phyloP scores from a whole-genome alignment of 495 filamentous ascomycete species.

The Umbilicaria muhlenbergii region DNA sequence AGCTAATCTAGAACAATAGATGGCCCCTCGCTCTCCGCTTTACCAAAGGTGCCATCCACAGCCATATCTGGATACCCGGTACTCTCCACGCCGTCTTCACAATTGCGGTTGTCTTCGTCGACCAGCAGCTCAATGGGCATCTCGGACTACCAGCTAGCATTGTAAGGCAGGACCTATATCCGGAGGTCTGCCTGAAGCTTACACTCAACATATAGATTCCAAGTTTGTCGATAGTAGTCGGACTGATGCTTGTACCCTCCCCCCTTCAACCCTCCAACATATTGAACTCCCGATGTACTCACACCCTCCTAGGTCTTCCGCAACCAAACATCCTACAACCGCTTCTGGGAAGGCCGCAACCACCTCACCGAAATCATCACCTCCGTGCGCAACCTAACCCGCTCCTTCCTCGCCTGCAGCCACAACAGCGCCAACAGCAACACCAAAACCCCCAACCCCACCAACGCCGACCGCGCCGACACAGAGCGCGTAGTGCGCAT shows the following conservation, averaged over 20 bases:
- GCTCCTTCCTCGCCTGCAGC: slow-evolving; percentile 35
- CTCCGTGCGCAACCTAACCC: slow-evolving; percentile 44
- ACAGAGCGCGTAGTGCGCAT: slow-evolving; percentile 43
- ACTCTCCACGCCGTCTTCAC: slow-evolving; percentile 47
- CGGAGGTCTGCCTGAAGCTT: background rate
- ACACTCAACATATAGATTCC: slow-evolving; percentile 33
- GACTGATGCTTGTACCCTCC: slow-evolving; percentile 47
- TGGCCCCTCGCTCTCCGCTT: slow-evolving; percentile 63
- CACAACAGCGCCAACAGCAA: slow-evolving; percentile 8
- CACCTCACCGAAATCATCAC: slow-evolving; percentile 42
- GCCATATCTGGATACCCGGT: slow-evolving; percentile 47
- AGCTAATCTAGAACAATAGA: slow-evolving; percentile 18
- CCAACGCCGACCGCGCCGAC: slow-evolving; percentile 36
- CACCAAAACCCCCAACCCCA: slow-evolving; percentile 22
- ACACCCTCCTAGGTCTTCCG: slow-evolving; percentile 36
- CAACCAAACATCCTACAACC: slow-evolving; percentile 54
- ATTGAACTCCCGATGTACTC: background rate
- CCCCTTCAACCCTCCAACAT: background rate
- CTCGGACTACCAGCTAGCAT: slow-evolving; percentile 50
- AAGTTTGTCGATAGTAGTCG: slow-evolving; percentile 64
- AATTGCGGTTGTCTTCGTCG: slow-evolving; percentile 44
- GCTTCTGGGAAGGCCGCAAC: slow-evolving; percentile 57
- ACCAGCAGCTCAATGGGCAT: slow-evolving; percentile 35
- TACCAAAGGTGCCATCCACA: slow-evolving; percentile 62
- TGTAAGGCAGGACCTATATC: slow-evolving; percentile 19